These are phyloP conservation scores for Striga asiatica DNA, from an alignment of 257 asterid species.

Conservation along the genomic window DNA sequence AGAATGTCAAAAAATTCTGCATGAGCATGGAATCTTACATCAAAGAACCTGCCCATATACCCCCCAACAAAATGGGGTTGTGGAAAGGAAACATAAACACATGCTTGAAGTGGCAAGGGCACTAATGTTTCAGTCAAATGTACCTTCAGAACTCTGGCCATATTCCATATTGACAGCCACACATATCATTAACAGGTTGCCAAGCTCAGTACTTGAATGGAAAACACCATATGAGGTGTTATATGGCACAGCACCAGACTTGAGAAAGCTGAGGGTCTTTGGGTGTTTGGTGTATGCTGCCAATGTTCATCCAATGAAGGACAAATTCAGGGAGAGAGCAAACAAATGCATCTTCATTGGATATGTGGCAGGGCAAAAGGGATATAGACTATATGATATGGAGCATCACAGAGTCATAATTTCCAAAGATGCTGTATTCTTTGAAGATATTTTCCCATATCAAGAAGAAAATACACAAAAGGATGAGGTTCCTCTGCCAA, in stretches of 20 bases:
- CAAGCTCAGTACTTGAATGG: background rate
- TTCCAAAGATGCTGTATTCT: background rate
- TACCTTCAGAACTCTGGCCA: background rate
- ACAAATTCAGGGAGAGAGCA: background rate
- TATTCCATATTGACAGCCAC: background rate
- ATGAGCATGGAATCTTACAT: background rate
- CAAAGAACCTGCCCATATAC: background rate
- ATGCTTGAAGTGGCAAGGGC: too few species aligned
- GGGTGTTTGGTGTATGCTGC: background rate
- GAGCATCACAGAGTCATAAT: background rate
- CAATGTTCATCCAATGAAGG: too few species aligned
- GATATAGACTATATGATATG: background rate
- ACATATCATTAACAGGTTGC: background rate
- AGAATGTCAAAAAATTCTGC: background rate
- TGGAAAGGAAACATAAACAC: too few species aligned
- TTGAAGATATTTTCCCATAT: background rate
- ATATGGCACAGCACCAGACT: background rate
- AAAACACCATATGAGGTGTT: background rate
- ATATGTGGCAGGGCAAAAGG: background rate
- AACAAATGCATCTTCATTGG: background rate
- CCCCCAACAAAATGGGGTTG: background rate
- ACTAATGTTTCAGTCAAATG: background rate
- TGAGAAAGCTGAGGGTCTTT: background rate
- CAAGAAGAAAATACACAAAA: too few species aligned
- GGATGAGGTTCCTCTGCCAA: too few species aligned